These are phyloP conservation scores for Selenicereus undatus DNA, from an alignment of 148 eudicot species.

Conservation along the genomic window DNA sequence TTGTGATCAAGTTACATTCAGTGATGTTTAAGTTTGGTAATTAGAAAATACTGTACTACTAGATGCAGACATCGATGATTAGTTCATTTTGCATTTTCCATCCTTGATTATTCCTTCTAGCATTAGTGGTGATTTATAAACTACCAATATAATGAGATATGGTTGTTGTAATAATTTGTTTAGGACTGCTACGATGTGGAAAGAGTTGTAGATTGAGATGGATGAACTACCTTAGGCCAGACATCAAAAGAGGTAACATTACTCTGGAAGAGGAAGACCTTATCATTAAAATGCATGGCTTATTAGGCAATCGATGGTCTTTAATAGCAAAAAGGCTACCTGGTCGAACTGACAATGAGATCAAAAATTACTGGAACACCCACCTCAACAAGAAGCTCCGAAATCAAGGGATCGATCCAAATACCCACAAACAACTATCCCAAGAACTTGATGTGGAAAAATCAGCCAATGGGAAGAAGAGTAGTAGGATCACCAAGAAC, in stretches of 20 bases:
- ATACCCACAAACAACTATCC: slow-evolving; percentile 29
- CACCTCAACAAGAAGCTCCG: slow-evolving; percentile 45
- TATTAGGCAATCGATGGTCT: slow-evolving; percentile 64
- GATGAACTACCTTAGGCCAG: slow-evolving; percentile 70
- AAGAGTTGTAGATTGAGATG: slow-evolving; percentile 67
- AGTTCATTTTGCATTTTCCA: slow-evolving; percentile 10
- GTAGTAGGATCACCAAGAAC: slow-evolving; percentile 18
- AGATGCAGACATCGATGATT: background rate
- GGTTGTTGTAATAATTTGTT: background rate
- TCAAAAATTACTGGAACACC: slow-evolving; percentile 69
- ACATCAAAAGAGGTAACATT: slow-evolving; percentile 62
- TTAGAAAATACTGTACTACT: too few relatives aligned
- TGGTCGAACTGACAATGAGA: slow-evolving; percentile 71
- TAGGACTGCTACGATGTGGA: slow-evolving; percentile 60
- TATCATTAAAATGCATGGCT: slow-evolving; percentile 48
- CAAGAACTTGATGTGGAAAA: slow-evolving; percentile 10
- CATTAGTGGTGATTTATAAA: slow-evolving; percentile 13
- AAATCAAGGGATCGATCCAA: slow-evolving; percentile 36
- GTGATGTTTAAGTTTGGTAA: too few relatives aligned
- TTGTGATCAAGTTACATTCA: too few relatives aligned
- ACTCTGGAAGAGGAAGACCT: slow-evolving; percentile 60
- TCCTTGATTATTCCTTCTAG: background rate
- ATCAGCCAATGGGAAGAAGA: slow-evolving; percentile 10
- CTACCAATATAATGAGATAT: slow-evolving; percentile 3
- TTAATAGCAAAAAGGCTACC: slow-evolving; percentile 63